Evolutionary conservation across 495 filamentous ascomycete genomes (phyloP), one percentile per base, ranked within the genome.

Genomic region (Aspergillus indologenus): DNA sequence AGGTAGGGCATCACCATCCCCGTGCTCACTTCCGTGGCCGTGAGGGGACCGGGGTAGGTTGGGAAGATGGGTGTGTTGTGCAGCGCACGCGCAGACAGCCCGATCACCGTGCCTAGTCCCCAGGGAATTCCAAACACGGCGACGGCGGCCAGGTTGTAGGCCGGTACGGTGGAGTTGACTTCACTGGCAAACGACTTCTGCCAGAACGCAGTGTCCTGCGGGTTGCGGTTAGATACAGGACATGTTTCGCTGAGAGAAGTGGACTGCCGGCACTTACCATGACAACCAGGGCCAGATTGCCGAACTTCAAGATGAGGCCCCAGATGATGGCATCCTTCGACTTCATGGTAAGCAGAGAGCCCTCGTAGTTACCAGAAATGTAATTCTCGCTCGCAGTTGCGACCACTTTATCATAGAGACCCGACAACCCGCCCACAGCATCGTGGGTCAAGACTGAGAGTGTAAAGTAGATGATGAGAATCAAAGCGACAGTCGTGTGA

Each of bases 291-390:
- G 78, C 78, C 23, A 82, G 60, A 46, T 81, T 79, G 45, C 77
- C 78, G 45, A 81, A 79, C 40, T 76, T 78, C 14, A 77, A 59
- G 52, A 80, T 73, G 48, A 82, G 43, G 0, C 73, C 75, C 71
- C 74, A 82, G 31, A 81, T 78, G 12, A 81, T 79, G 6, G 77
- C 75, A n/a, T 70, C 68, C n/a, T 79, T 72, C 0, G 79, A 82
- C 52, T 81, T 82, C 63, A 82, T 74, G 0, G 78, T 78, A 2
- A 82, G 66, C 1, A 80, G 66, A 0, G 78, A 79, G 3, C 79
- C 79, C 21, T 75, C 48, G 29, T 75, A 79, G 46, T 82, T 82
- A 2, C 77, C 77, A 0, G 65, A 52, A 19, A 82, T 71, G 55
- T 72, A 75, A 29, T 72, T 73, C 20, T 75, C 71, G 40, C 51